Base-by-base conservation (phyloP, 495 filamentous ascomycete species). In the Amniculicola lignicola region DNA sequence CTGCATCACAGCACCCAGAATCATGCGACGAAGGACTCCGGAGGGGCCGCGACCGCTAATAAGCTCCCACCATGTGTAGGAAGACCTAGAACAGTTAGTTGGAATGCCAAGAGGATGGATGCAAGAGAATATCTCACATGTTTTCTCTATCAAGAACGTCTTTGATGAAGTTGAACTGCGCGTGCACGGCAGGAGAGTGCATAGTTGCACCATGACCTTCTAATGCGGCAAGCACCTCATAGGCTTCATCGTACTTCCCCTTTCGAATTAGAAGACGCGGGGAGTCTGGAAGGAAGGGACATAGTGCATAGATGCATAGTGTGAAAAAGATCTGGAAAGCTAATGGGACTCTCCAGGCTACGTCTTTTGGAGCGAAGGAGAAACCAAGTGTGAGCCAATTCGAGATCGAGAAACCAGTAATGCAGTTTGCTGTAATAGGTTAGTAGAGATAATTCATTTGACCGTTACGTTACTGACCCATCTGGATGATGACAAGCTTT, bases 181-280 rank as follows among this genome's bases (percentile, higher is more conserved):
- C 57, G 15, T 44, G 50, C 1, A 68, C 65, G 10, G 60, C 51
- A 4, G 60, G 47, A 1, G 57, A 59, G 16, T 62, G 49, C 3
- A 29, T 15, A 2, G 51, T 65, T 21, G 49, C 59, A 2, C 63
- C 56, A 42, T 62, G 49, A 28, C 59, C 54, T 43, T 63, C 55
- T 1, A 70, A 56, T 9, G 67, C 66, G 12, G 63, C 65, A 15
- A 70, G 47, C 4, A 70, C 65, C n/a, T 66, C 65, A n/a, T 44
- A 47, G 10, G 65, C 65, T 42, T 71, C 69, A 5, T 66, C 66
- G 36, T 68, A 48, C 33, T 56, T 63, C 4, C 62, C 67, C 46
- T 71, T 68, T 10, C 66, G 61, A 42, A 70, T 67, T 14, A 69
- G 57, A 10, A 66, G 61, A 37, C 69, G 62, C 2, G 69, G 69